Evolutionary conservation across 1,284 basidiomycete species (phyloP).

Genomic region (Puccinia hordei): DNA sequence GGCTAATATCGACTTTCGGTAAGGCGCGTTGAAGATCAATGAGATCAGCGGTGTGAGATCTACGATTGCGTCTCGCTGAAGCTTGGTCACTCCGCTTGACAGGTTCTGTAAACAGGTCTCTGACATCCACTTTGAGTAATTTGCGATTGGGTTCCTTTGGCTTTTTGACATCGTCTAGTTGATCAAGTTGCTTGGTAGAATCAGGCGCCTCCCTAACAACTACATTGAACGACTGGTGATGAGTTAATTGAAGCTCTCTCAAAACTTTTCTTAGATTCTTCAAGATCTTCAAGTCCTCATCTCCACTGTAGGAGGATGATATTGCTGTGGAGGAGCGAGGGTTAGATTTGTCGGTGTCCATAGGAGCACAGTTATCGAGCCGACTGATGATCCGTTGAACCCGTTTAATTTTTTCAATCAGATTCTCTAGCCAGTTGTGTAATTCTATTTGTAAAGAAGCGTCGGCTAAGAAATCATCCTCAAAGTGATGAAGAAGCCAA

Average conservation of each 20-base stretch:
- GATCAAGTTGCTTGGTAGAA: neutral
- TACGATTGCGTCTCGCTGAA: slow-evolving; percentile 9
- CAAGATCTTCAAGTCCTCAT: slow-evolving; percentile 63
- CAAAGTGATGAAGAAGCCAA: slow-evolving; percentile 83
- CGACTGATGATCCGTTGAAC: slow-evolving; percentile 64
- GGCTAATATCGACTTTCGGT: neutral
- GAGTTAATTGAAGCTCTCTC: slow-evolving; percentile 67
- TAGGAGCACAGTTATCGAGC: neutral
- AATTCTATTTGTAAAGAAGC: slow-evolving; percentile 71
- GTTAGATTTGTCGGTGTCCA: neutral
- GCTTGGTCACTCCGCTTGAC: neutral
- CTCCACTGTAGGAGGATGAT: slow-evolving; percentile 62
- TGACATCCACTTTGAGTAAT: slow-evolving; percentile 4
- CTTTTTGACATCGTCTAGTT: slow-evolving; percentile 23
- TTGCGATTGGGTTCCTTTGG: slow-evolving; percentile 23
- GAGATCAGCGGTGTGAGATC: slow-evolving; percentile 26
- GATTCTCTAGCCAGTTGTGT: slow-evolving; percentile 75
- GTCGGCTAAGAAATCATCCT: slow-evolving; percentile 79
- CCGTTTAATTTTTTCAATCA: slow-evolving; percentile 70
- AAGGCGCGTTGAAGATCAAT: neutral
- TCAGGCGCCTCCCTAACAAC: neutral
- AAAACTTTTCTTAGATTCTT: slow-evolving; percentile 76
- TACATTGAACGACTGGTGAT: slow-evolving; percentile 31
- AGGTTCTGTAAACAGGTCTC: slow-evolving; percentile 8
- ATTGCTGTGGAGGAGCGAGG: neutral